Percentiles rank a stretch among this genome's conserved stretches.
phyloP scores from a whole-genome alignment of 192 early-diverging fungal genomes.

The Entophlyctis luteolus region DNA sequence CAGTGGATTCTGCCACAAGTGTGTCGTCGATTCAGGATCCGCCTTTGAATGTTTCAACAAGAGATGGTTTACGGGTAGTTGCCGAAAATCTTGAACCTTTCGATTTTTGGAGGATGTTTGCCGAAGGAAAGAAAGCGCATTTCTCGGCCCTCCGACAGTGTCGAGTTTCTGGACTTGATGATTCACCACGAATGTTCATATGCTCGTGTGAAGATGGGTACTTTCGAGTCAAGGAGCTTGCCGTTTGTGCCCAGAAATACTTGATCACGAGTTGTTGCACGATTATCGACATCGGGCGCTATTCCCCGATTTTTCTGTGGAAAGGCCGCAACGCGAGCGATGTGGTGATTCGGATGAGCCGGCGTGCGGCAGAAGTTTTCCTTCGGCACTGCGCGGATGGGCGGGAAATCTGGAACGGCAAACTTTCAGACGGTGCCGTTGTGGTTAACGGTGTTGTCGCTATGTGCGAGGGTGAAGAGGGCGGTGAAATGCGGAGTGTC shows the following conservation, averaged over 20 bases:
- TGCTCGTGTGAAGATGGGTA: constrained; percentile 45
- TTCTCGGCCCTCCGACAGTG: not conserved
- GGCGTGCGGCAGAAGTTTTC: constrained; percentile 55
- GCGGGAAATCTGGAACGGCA: constrained; percentile 5
- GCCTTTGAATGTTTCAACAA: not conserved
- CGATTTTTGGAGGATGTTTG: constrained; percentile 19
- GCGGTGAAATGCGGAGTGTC: not conserved
- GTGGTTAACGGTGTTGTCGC: constrained; percentile 5
- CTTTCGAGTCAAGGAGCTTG: constrained; percentile 41
- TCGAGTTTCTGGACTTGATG: not conserved
- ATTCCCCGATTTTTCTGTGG: constrained; percentile 44
- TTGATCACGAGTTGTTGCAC: constrained; percentile 38
- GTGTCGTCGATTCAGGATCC: not conserved
- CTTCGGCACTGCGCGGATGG: constrained; percentile 44
- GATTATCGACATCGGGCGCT: constrained; percentile 50
- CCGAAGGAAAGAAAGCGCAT: not conserved
- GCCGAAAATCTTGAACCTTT: constrained; percentile 28
- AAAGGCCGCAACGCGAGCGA: constrained; percentile 41
- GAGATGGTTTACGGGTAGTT: not conserved
- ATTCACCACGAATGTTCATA: constrained; percentile 37
- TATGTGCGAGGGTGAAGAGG: not conserved
- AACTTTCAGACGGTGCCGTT: not conserved
- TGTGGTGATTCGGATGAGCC: constrained; percentile 47
- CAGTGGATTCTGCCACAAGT: not conserved
- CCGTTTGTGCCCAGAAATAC: constrained; percentile 41